Evolutionary conservation across 2,329 filamentous ascomycete genomes (phyloP).

Genomic region (Trichoderma koningii): DNA sequence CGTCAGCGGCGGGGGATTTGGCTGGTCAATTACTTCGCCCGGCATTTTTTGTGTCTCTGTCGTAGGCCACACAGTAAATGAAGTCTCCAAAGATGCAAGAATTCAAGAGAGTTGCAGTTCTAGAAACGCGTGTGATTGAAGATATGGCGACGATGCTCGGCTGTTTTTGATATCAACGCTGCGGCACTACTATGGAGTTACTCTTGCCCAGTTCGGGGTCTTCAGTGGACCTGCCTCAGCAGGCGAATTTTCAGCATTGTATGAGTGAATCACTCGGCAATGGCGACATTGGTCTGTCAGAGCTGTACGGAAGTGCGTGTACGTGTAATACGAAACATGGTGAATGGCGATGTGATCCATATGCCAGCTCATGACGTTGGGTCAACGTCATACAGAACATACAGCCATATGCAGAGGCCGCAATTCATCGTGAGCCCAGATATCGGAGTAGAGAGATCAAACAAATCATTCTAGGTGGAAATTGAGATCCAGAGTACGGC

Average conservation of each 20-base stretch:
- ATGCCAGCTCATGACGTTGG: not conserved
- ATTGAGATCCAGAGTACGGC: too few relatives aligned
- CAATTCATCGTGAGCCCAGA: not conserved
- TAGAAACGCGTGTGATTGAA: too few relatives aligned
- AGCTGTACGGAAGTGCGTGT: not conserved
- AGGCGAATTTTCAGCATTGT: too few relatives aligned
- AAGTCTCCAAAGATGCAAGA: not conserved
- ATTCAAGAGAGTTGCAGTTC: not conserved
- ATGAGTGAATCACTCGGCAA: not conserved
- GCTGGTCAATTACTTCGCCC: conserved; percentile 18
- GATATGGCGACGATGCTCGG: not conserved
- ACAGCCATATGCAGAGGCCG: not conserved
- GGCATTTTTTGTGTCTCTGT: conserved; percentile 1
- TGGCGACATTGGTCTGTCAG: conserved; percentile 9
- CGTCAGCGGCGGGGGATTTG: conserved; percentile 23
- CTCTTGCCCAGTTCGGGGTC: not conserved
- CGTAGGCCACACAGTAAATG: not conserved
- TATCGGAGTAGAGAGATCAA: not conserved
- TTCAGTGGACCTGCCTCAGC: not conserved
- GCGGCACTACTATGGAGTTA: too few relatives aligned
- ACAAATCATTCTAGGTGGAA: too few relatives aligned
- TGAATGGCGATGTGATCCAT: not conserved
- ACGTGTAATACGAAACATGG: not conserved
- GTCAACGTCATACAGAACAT: not conserved
- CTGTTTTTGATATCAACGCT: not conserved